A percentile compares a stretch with the other conserved stretches of the same genome.
phyloP scores from a whole-genome alignment of 768 basidiomycete genomes.

The Crassisporium funariophilum region DNA sequence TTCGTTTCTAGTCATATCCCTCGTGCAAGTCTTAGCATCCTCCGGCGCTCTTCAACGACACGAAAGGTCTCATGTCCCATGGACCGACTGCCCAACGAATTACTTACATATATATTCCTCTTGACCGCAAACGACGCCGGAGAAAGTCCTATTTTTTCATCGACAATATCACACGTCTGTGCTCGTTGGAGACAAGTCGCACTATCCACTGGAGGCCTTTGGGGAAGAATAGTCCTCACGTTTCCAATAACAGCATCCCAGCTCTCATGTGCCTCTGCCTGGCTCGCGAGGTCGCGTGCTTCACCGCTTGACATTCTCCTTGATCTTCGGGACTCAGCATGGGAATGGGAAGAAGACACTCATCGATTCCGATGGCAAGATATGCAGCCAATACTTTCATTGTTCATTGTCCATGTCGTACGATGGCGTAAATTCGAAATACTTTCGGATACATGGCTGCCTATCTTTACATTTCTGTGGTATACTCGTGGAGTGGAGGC shows the following conservation, averaged over 20 bases:
- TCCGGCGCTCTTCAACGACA: conserved; percentile 18
- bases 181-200: conserved; percentile 52
- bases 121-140: conserved; percentile 20
- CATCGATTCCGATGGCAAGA: conserved; percentile 45
- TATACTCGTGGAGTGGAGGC: conserved; percentile 34
- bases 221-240: conserved; percentile 51
- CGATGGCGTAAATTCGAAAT: conserved; percentile 54
- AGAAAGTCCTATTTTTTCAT: conserved; percentile 12
- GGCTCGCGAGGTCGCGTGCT: conserved; percentile 46
- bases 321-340: conserved; percentile 59
- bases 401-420: conserved; percentile 44
- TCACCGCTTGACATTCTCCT: conserved; percentile 53
- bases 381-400: conserved; percentile 47
- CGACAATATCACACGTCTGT: conserved; percentile 50
- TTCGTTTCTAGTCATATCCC: too few species aligned
- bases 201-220: conserved; percentile 46
- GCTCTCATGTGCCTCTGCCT: conserved; percentile 36
- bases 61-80: conserved; percentile 10
- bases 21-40: too few species aligned
- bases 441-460: conserved; percentile 62
- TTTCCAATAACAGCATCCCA: conserved; percentile 43
- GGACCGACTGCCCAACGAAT: conserved; percentile 34
- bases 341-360: conserved; percentile 52
- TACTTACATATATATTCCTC: conserved; percentile 38
- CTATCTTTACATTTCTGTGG: conserved; percentile 54